Evolutionary conservation across 768 basidiomycete genomes (phyloP), one percentile per base, ranked within the genome.

Genomic region (Lactarius quietus): DNA sequence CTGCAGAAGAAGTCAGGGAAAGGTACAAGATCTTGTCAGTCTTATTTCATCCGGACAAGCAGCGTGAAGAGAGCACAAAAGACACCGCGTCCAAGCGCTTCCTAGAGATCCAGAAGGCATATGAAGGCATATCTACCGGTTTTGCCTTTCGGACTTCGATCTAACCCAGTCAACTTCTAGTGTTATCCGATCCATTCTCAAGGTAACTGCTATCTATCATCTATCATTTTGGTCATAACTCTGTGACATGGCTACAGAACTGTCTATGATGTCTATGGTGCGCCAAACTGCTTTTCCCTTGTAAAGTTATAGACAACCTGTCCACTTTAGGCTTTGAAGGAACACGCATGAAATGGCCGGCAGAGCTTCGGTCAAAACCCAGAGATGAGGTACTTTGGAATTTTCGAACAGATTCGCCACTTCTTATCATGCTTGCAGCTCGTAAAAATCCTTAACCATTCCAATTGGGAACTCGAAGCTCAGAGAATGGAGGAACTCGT

Each of bases 41-140:
- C 33, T 77, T 88, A 23, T 92, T 90, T 68, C 93, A 96, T 70
- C 93, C 93, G 0, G 93, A 96, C 81, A 89, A 88, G 72, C 90
- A 93, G 65, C 81, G 79, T 26, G 84, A 85, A 71, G 82, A 84
- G 59, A 73, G 74, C 20, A 75, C 80, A 65, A 86, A 83, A 71
- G 80, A 77, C 57, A 80, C 83, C 1, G 91, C 93, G 0, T 82
- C 85, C 29, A 79, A 81, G 36, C 83, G 82, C 57, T 93, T 94
- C 68, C 80, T 88, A 20, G 85, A 88, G 73, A 82, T 95, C 26
- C 90, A 93, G 68, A 88, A 87, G 68, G 92, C 93, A 15, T 93
- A 93, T 73, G 86, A 93, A 82, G 84, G 89, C 87, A 70, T 59
- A 79, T 58, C 29, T 18, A 18, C 63, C 5, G 8, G 12, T 31